These are phyloP conservation scores for Tolypocladium album DNA, from an alignment of 2,329 filamentous ascomycete genomes.

Conservation along the genomic window DNA sequence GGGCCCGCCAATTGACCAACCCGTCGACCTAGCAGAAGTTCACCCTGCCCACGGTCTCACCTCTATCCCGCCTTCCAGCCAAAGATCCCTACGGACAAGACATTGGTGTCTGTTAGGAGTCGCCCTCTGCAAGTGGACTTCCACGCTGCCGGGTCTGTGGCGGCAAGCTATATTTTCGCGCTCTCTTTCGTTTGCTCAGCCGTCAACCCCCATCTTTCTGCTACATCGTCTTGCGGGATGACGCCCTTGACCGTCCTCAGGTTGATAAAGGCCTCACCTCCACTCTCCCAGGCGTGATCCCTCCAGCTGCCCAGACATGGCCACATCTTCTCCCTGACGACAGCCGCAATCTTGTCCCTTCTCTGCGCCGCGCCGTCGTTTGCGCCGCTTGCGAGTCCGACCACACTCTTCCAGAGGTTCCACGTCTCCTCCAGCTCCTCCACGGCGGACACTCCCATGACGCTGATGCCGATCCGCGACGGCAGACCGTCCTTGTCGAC, in stretches of 20 bases:
- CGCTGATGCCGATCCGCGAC: conserved; percentile 39
- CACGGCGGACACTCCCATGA: conserved; percentile 55
- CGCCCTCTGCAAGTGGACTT: no score
- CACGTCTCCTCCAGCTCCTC: conserved; percentile 54
- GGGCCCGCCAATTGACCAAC: background rate
- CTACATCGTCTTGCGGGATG: conserved; percentile 19
- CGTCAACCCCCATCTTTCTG: conserved; percentile 15
- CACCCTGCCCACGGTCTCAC: conserved; percentile 20
- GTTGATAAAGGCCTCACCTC: conserved; percentile 34
- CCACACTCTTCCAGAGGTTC: conserved; percentile 43
- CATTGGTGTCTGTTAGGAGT: no score
- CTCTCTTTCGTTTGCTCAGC: conserved; percentile 10
- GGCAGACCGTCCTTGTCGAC: conserved; percentile 4
- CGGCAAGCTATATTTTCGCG: conserved; percentile 14
- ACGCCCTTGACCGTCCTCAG: conserved; percentile 15
- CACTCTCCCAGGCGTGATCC: conserved; percentile 55
- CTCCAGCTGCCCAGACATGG: conserved; percentile 49
- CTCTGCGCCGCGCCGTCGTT: conserved; percentile 18
- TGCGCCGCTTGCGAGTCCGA: conserved; percentile 28
- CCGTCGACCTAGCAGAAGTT: conserved; percentile 16
- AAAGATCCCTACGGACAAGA: no score
- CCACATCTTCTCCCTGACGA: conserved; percentile 37
- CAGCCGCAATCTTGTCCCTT: conserved; percentile 18
- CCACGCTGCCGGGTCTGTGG: no score
- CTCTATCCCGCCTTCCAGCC: background rate